Percentiles rank a stretch among this genome's conserved stretches.
phyloP scores from a whole-genome alignment of 2,329 filamentous ascomycete species.

The Nemania bipapillata region DNA sequence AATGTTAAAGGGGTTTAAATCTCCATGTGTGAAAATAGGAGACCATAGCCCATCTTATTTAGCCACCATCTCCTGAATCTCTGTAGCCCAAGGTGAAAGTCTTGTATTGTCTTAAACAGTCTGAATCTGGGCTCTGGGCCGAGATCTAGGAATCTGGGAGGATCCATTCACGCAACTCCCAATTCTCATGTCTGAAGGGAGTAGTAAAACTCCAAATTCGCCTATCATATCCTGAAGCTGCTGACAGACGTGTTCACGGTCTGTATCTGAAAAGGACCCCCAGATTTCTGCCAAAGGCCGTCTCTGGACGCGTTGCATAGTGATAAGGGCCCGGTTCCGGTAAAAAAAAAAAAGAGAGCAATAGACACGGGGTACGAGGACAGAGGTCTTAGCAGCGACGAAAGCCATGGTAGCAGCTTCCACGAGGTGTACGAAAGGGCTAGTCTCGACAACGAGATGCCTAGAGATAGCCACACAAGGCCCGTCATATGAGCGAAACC shows the following conservation, averaged over 20 bases:
- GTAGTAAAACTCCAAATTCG: not conserved
- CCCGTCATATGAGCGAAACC: not conserved
- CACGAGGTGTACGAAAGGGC: not conserved
- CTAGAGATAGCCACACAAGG: not conserved
- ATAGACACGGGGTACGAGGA: not conserved
- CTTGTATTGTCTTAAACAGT: not conserved
- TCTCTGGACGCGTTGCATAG: not conserved
- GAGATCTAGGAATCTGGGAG: not conserved
- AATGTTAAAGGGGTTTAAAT: not conserved
- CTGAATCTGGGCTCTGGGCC: not conserved
- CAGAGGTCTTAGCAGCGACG: not conserved
- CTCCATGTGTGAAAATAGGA: not conserved
- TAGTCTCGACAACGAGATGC: not conserved
- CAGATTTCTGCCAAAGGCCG: not conserved
- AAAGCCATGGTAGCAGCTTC: not conserved
- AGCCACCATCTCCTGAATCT: not conserved
- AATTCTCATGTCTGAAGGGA: not conserved
- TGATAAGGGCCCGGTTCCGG: not conserved
- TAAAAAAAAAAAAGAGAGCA: not conserved
- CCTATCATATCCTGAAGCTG: slow-evolving; percentile 1
- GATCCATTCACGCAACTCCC: not conserved
- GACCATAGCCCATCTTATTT: not conserved
- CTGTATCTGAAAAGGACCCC: not conserved
- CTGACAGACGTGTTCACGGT: not conserved
- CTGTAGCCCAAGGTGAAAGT: slow-evolving; percentile 1